A percentile compares a stretch with the other conserved stretches of the same genome.
phyloP scores from a whole-genome alignment of 2,329 filamentous ascomycete species.

The Exophiala dermatitidis region DNA sequence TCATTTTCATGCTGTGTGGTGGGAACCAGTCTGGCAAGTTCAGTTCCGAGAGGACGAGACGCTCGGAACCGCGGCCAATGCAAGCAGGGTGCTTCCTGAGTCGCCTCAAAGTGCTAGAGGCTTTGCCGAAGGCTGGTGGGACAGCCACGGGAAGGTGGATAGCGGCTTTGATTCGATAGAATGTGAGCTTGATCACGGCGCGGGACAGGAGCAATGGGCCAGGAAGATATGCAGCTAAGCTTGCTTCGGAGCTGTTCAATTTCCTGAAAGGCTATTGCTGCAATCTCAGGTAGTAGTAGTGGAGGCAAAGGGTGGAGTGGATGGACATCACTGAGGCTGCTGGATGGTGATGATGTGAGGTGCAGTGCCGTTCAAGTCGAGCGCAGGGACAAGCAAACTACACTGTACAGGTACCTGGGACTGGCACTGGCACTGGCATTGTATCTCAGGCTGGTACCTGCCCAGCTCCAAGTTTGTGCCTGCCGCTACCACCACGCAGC shows the following conservation, averaged over 20 bases:
- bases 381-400: too few species aligned
- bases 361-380: too few species aligned
- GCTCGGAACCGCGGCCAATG: not conserved
- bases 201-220: not conserved
- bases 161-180: not conserved
- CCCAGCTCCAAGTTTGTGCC: too few species aligned
- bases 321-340: too few species aligned
- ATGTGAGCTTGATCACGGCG: not conserved
- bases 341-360: not conserved
- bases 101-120: not conserved
- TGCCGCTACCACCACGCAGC: too few species aligned
- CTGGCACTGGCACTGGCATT: too few species aligned
- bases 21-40: constrained; percentile 1
- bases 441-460: too few species aligned
- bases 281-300: not conserved
- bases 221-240: not conserved
- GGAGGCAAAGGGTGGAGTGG: not conserved
- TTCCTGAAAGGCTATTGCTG: not conserved
- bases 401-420: too few species aligned
- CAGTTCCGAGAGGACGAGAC: not conserved
- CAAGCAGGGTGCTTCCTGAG: not conserved
- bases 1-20: constrained; percentile 6
- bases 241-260: not conserved
- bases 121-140: not conserved
- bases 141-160: not conserved